A percentile compares a stretch with the other conserved stretches of the same genome.
Evolutionary conservation across 768 basidiomycete species (phyloP).

Genomic region (Macrolepiota albuminosa): DNA sequence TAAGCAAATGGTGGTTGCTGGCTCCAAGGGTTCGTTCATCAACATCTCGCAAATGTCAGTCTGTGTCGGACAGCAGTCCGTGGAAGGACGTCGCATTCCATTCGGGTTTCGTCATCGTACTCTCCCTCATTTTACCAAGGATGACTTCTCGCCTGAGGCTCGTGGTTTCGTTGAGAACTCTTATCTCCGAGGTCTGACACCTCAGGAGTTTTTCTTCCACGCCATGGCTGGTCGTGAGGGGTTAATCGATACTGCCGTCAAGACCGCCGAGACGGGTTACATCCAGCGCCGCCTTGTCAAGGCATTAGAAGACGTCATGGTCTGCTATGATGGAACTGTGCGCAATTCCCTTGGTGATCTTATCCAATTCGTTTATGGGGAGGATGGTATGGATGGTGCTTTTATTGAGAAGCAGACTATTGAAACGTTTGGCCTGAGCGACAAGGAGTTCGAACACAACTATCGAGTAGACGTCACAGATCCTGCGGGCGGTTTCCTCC

Average conservation of each 20-base stretch:
- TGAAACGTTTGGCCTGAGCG: slow-evolving; percentile 79
- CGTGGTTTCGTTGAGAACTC: slow-evolving; percentile 99
- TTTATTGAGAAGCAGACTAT: slow-evolving; percentile 95
- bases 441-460: slow-evolving; percentile 82
- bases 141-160: slow-evolving; percentile 97
- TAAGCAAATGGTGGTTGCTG: slow-evolving; percentile 99
- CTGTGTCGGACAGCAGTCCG: slow-evolving; percentile 96
- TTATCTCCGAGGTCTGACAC: slow-evolving; percentile 91
- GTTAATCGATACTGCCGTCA: slow-evolving; percentile 98
- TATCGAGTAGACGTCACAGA: slow-evolving; percentile 96
- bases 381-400: slow-evolving; percentile 98
- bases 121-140: slow-evolving; percentile 96
- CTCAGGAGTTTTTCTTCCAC: slow-evolving; percentile 99
- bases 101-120: slow-evolving; percentile 98
- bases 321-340: slow-evolving; percentile 97
- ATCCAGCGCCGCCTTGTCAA: slow-evolving; percentile 98
- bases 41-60: slow-evolving; percentile 99
- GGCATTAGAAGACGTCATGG: slow-evolving; percentile 95
- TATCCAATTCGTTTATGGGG: slow-evolving; percentile 94
- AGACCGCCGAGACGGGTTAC: slow-evolving; percentile 99
- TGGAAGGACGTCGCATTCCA: slow-evolving; percentile 97
- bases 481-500: slow-evolving; percentile 71
- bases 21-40: slow-evolving; percentile 98
- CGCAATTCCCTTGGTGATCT: slow-evolving; percentile 96
- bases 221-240: slow-evolving; percentile 99